Conservation (phyloP, 2,329 filamentous ascomycete genomes). For the Xylariaceae sp. region DNA sequence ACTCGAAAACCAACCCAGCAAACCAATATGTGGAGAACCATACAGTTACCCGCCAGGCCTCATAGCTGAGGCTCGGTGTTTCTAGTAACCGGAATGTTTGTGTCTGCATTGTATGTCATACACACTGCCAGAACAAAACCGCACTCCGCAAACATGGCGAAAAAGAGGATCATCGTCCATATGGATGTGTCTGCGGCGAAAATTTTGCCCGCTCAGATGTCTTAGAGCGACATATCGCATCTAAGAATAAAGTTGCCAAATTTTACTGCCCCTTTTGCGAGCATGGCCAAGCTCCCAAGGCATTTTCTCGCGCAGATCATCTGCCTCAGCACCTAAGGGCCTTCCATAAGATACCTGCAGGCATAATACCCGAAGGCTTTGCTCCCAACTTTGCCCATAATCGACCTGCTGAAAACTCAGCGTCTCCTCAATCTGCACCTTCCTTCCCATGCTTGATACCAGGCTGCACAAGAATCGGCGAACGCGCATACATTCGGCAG, state of each 20-base stretch:
- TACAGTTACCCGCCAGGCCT: too few relatives aligned
- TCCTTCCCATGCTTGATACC: constrained; percentile 8
- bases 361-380: constrained; percentile 14
- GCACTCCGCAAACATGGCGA: constrained; percentile 14
- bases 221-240: constrained; percentile 26
- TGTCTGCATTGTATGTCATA: constrained; percentile 14
- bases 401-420: background rate
- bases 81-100: background rate
- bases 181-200: constrained; percentile 24
- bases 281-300: background rate
- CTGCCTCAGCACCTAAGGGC: constrained; percentile 27
- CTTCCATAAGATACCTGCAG: constrained; percentile 19
- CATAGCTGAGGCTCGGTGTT: too few relatives aligned
- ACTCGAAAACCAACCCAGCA: too few relatives aligned
- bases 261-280: constrained; percentile 24
- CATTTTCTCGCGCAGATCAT: constrained; percentile 28
- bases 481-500: constrained; percentile 9
- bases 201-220: constrained; percentile 19
- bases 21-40: too few relatives aligned
- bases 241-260: constrained; percentile 9
- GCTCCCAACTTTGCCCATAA: background rate
- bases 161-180: constrained; percentile 10
- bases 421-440: background rate
- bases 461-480: constrained; percentile 5
- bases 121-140: background rate